Evolutionary conservation across 2,329 filamentous ascomycete genomes (phyloP), one percentile per base, ranked within the genome.

Genomic region (Alternaria triticina): DNA sequence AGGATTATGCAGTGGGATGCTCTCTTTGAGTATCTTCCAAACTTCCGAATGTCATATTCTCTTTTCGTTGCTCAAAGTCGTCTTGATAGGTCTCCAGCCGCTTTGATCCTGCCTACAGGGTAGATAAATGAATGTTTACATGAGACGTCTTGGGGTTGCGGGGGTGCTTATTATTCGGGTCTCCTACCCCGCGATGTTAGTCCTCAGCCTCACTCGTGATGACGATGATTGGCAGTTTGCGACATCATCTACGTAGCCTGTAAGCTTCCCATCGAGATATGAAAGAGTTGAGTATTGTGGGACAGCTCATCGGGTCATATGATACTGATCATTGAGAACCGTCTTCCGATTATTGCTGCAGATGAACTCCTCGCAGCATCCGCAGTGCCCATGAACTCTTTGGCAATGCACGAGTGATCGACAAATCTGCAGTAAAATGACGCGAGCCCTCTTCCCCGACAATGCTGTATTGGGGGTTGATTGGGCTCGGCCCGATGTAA

Each of bases 121-220:
- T 47, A 54, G 57, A 58, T 66, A 74, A 54, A 76, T 75, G 70
- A 76, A 67, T 62, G 49, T 74, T 54, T 74, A 75, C 68, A 71
- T 73, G 72, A 73, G 69, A 74, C 70, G 61, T 59, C 57, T 58
- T 71, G 69, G 57, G 56, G 56, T 50, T 55, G 64, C 71, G 68
- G 70, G 69, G 64, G 36, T 50, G 44, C 57, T 67, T 52, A 63
- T 60, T 55, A 59, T 57, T 65, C 69, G 62, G 63, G 56, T 62
- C 59, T 55, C 27, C 25, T 74, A 74, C 74, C 73, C 74, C 73
- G 71, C 71, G 70, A 73, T 72, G 61, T 68, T 66, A 51, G 40
- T 49, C 59, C 51, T 60, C 27, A 66, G 61, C 66, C 67, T 66
- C 57, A 62, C 61, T 49, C 17, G 36, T 59, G 55, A 58, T 64